Evolutionary conservation across 441 rosid species (phyloP).

Genomic region (Aquilaria agallochum): DNA sequence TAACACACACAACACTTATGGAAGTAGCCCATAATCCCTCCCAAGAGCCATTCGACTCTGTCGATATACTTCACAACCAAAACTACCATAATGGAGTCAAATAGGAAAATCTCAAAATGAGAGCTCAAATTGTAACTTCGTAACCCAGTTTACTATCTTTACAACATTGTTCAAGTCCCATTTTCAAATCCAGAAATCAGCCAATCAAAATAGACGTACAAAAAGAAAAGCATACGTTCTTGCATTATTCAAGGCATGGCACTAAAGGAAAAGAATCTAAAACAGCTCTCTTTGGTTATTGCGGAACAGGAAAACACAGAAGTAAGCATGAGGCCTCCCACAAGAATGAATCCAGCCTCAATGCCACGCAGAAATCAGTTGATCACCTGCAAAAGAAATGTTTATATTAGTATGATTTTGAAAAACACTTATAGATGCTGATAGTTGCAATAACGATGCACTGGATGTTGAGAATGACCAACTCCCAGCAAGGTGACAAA

Average conservation of each 20-base stretch:
- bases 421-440: too few relatives aligned
- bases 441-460: too few relatives aligned
- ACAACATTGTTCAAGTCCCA: background rate
- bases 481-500: too few relatives aligned
- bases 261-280: constrained; percentile 10
- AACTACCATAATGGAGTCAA: background rate
- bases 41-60: too few relatives aligned
- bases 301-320: constrained; percentile 2
- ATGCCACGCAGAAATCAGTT: background rate
- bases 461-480: too few relatives aligned
- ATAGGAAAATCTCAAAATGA: too few relatives aligned
- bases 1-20: too few relatives aligned
- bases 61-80: too few relatives aligned
- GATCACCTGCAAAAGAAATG: constrained; percentile 10
- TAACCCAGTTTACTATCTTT: too few relatives aligned
- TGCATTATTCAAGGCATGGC: constrained; percentile 15
- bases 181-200: background rate
- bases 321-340: background rate
- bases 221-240: background rate
- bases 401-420: background rate
- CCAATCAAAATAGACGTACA: background rate
- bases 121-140: too few relatives aligned
- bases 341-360: background rate
- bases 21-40: too few relatives aligned
- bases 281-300: constrained; percentile 23